phyloP scores from a whole-genome alignment of 169 alveolate species.

The Miamiensis avidus region DNA sequence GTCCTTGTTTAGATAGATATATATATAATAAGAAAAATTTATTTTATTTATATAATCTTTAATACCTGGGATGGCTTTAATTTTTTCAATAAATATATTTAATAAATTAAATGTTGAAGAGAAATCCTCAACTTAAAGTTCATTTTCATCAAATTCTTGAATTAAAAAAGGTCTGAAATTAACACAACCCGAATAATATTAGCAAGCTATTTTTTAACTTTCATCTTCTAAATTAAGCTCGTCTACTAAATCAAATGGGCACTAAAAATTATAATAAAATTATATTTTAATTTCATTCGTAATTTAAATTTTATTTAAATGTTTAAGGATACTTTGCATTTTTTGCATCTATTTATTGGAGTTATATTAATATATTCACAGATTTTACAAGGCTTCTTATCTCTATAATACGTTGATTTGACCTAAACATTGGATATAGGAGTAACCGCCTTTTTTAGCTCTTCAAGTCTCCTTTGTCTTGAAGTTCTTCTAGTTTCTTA shows the following conservation, averaged over 20 bases:
- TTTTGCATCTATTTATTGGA: slow-evolving; percentile 3
- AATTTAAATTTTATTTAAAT: too few relatives aligned
- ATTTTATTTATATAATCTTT: too few relatives aligned
- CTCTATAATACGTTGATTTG: slow-evolving; percentile 2
- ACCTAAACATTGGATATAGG: not conserved
- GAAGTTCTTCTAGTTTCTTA: slow-evolving; percentile 7
- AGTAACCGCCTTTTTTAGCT: not conserved
- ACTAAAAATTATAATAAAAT: not conserved
- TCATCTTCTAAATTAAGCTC: not conserved
- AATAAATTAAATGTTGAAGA: not conserved
- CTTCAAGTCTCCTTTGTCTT: not conserved
- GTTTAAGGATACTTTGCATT: slow-evolving; percentile 4
- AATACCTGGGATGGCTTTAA: not conserved
- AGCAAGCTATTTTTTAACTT: not conserved
- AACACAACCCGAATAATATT: not conserved
- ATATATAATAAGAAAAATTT: too few relatives aligned
- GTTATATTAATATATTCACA: slow-evolving; percentile 8
- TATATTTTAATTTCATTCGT: not conserved
- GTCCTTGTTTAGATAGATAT: too few relatives aligned
- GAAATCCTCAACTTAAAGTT: not conserved
- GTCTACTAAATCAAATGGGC: not conserved
- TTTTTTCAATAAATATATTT: not conserved
- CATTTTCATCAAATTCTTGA: not conserved
- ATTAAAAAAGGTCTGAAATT: not conserved
- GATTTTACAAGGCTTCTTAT: slow-evolving; percentile 13